phyloP scores from a whole-genome alignment of 768 basidiomycete species.

The Cystobasidium ongulense region DNA sequence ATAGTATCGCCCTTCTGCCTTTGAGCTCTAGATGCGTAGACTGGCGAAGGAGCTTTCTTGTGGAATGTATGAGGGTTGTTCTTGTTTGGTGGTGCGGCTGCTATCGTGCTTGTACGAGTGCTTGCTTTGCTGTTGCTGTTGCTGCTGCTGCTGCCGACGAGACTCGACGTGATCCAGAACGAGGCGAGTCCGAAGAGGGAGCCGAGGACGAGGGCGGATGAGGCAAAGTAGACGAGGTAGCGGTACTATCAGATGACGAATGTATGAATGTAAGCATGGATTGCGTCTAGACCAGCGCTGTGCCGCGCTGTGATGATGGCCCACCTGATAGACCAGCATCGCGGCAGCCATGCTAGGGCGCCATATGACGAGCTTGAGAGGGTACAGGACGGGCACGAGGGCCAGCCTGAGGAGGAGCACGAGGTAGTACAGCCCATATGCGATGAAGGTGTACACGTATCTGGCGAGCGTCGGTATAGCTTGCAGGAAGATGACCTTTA shows the following conservation, averaged over 20 bases:
- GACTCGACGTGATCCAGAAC: background rate
- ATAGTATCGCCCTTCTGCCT: no score
- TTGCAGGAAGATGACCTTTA: background rate
- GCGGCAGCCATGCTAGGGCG: background rate
- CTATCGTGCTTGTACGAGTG: no score
- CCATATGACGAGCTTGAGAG: background rate
- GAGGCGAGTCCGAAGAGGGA: background rate
- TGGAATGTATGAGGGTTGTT: no score
- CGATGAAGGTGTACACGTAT: background rate
- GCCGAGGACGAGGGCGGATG: constrained; percentile 4
- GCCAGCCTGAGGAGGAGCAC: background rate
- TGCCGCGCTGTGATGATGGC: background rate
- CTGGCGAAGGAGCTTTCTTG: no score
- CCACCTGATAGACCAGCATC: background rate
- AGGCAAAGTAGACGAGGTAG: constrained; percentile 17
- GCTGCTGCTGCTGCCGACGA: background rate
- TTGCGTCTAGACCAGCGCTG: background rate
- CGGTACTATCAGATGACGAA: background rate
- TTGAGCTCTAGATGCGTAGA: no score
- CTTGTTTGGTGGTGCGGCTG: no score
- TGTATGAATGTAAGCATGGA: background rate
- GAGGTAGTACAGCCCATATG: background rate
- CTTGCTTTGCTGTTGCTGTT: background rate
- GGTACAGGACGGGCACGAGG: background rate
- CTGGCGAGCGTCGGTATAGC: background rate